Base-by-base conservation (phyloP, 805 yeast genomes). In the Cyberlindnera nakhonratchasimensis region DNA sequence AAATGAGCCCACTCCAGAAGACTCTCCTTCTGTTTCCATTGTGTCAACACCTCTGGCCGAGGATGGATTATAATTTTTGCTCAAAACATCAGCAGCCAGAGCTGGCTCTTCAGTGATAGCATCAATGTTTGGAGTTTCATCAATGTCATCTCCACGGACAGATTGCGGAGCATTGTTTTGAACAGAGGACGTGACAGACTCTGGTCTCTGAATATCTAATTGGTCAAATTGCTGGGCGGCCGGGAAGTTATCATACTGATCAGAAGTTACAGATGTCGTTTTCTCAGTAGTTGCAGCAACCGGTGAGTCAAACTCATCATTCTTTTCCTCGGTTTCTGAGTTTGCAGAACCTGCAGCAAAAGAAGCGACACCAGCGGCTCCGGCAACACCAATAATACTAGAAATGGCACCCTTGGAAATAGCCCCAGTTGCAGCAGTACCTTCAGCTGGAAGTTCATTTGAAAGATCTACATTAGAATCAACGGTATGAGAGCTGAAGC, bases 161-260 rank as follows among this genome's bases (percentile, higher is more conserved):
- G 96, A 86, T 63, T 80, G 77, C 0, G 97, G 90, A 2, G 97
- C 88, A 61, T 91, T 89, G 65, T 90, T 90, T 54, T 85, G 91
- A 25, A 89, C 95, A 33, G 96, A 86, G 0, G 96, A 88, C 0
- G 96, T 86, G 29, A 85, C 77, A 0, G 96, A 86, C 45, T 82
- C 85, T 2, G 95, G 86, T 54, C 93, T 70, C 28, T 49, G 55
- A 31, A 55, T 64, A 66, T 58, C 76, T 52, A 37, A 29, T 26
- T 47, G 46, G 19, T 40, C 40, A 35, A 49, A 49, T 24, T 51
- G 52, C 22, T 42, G 47, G 11, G 46, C 47, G 11, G 42, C 39
- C 23, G 51, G 54, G 29, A 44, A 50, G 20, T 53, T 55, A 13
- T 54, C 55, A 17, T 52, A 57, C 25, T 39, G 43, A 7, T 54